Evolutionary conservation across 2,329 filamentous ascomycete genomes (phyloP).

Genomic region (Emergomyces africanus): DNA sequence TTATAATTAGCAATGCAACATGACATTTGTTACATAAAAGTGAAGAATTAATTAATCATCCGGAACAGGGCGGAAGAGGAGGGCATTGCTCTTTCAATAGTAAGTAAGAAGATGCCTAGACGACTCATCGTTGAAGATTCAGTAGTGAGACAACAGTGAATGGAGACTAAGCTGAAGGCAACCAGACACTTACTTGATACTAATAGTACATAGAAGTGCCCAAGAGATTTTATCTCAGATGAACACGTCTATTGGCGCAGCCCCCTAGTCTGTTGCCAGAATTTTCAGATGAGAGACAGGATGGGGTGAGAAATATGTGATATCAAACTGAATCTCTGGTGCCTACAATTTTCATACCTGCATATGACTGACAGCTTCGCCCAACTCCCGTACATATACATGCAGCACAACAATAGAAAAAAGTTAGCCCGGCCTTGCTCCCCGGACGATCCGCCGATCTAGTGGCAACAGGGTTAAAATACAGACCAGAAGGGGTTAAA

Average conservation of each 20-base stretch:
- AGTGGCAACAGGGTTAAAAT: neutral
- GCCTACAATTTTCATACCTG: too few species aligned
- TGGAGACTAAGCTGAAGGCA: neutral
- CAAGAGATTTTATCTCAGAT: neutral
- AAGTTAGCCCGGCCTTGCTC: neutral
- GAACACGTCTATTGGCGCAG: neutral
- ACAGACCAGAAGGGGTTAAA: too few species aligned
- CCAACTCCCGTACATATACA: too few species aligned
- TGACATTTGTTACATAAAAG: neutral
- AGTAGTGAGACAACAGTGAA: neutral
- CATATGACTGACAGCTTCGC: too few species aligned
- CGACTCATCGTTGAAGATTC: neutral
- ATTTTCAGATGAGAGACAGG: too few species aligned
- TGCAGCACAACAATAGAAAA: too few species aligned
- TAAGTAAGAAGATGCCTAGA: neutral
- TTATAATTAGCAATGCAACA: neutral
- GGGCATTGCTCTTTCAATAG: too few species aligned
- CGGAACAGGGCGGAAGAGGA: neutral
- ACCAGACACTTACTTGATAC: neutral
- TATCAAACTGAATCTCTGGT: too few species aligned
- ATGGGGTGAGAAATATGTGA: too few species aligned
- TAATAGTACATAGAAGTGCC: too few species aligned
- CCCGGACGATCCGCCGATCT: neutral
- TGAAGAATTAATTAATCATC: neutral
- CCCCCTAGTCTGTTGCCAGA: too few species aligned